Conservation (phyloP, 2,329 filamentous ascomycete genomes). For the Cladosporium sp. region DNA sequence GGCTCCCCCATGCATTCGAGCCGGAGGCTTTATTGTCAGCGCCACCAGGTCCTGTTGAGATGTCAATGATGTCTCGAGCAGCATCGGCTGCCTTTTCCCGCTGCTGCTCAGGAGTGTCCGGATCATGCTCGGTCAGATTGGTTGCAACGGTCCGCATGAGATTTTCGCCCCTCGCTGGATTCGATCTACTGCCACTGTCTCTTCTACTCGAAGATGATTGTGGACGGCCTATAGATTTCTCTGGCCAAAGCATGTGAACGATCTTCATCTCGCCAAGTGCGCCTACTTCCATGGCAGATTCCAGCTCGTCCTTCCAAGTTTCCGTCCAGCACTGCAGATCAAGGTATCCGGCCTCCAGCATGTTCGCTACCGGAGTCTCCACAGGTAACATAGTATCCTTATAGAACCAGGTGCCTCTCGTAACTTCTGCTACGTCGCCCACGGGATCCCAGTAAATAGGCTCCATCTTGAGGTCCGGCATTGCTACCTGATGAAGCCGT, state of each 20-base stretch:
- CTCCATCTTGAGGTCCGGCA: conserved; percentile 79
- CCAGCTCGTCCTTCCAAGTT: conserved; percentile 88
- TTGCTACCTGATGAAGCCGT: conserved; percentile 80
- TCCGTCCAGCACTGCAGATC: conserved; percentile 85
- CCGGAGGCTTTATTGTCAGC: conserved; percentile 47
- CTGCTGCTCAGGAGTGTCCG: conserved; percentile 41
- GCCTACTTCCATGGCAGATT: conserved; percentile 85
- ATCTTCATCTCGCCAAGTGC: conserved; percentile 89
- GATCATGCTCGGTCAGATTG: conserved; percentile 30
- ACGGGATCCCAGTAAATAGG: conserved; percentile 98
- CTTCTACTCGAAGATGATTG: conserved; percentile 1
- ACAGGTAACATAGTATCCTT: conserved; percentile 91
- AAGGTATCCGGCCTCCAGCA: conserved; percentile 84
- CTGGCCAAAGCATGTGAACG: conserved; percentile 76
- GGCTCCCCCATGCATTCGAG: conserved; percentile 37
- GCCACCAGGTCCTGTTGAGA: conserved; percentile 42
- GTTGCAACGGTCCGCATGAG: conserved; percentile 23
- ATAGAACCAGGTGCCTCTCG: conserved; percentile 95
- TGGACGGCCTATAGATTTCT: conserved; percentile 45
- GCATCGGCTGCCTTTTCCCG: conserved; percentile 40
- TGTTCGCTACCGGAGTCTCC: conserved; percentile 80
- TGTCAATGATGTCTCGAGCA: conserved; percentile 46
- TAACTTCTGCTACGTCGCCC: conserved; percentile 78
- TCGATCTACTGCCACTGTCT: conserved; percentile 14
- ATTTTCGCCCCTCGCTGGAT: conserved; percentile 16